Base-by-base conservation (phyloP, 2,329 filamentous ascomycete species). In the Rutstroemia sp. region DNA sequence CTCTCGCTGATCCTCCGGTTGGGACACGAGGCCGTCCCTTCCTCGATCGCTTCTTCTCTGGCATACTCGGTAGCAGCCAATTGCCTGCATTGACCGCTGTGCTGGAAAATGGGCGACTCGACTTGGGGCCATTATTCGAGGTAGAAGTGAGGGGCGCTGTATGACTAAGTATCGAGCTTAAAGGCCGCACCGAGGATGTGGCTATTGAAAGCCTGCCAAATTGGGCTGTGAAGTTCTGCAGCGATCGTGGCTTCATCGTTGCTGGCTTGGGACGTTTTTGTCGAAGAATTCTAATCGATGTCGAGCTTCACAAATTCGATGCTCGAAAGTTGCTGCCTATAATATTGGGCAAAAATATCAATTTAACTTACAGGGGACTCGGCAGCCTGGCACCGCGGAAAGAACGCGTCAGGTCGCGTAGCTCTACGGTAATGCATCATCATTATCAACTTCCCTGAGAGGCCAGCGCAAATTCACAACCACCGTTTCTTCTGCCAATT, bases 1-100 rank as follows among this genome's bases (percentile, higher is more conserved):
- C 94, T 71, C 95, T 91, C 38, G 81, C 85, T 55, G 89, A 95
- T 59, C 94, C 94, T 60, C 94, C 94, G 0, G 92, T 99, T 23
- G 89, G 82, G 49, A 97, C 91, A 65, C 90, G 84, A 50, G 89
- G 87, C 2, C 91, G 83, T 40, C 92, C 94, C 75, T 96, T 96
- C 62, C 81, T 81, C 64, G 91, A 92, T 78, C 95, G 95, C 72
- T 89, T 89, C 68, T 84, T 87, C 70, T 90, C 92, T 62, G 89
- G 83, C 65, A 86, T 74, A 66, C 83, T 87, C 36, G 92, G 92
- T 57, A 88, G 81, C 48, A 97, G 87, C 91, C 92, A 97, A 69
- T 82, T 87, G 63, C 81, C 82, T 70, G 78, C 61, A 69, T 74
- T 68, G 62, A 75, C 61, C 67, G 78, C 59, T 16, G 88, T 88